Evolutionary conservation across 768 basidiomycete species (phyloP), one percentile per base, ranked within the genome.

Genomic region (Rhodotorula graminis): DNA sequence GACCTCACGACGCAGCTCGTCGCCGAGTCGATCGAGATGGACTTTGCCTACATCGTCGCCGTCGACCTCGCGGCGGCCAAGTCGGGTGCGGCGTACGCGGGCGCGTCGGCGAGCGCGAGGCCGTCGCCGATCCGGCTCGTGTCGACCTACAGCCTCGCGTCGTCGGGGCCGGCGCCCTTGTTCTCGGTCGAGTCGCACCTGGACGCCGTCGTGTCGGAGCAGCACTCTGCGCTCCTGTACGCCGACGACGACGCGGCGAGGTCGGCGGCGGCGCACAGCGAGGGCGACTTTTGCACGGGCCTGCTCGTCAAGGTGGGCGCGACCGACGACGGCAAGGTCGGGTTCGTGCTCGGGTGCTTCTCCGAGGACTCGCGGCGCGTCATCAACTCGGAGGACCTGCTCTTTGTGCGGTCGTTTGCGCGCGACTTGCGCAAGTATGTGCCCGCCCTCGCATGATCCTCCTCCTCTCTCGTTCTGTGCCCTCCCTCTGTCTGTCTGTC

Each of bases 1-100:
- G 71, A 75, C 53, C 71, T 75, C 23, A 70, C 74, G 58, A 70
- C 71, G 6, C 64, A 72, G 52, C 74, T 75, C 65, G 61, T 75
- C 59, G 64, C 61, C 64, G 71, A 70, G 40, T 59, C 60, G 10
- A 66, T 75, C 65, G 71, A 72, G 46, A 59, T 75, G 55, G 74
- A 75, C 49, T 75, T 69, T 40, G 29, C 64, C 19, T 72, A 64
- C 62, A 59, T 74, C 46, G 37, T 66, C 49, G 60, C 70, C 25
- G 61, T 71, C 57, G 63, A 70, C 60, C 33, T 74, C 33, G 33
- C 64, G n/a, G 46, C 69, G 25, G 37, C 37, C 11, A 40, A 19
- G 25, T 18, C 10, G 3, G 37, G 58, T n/a, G 53, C 53, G 16
- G n/a, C 27, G 7, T 55, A 55, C 29, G n/a, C 53, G 11, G 53